Evolutionary conservation across 1,284 basidiomycete species (phyloP).

Genomic region (Ceratobasidium sp.): DNA sequence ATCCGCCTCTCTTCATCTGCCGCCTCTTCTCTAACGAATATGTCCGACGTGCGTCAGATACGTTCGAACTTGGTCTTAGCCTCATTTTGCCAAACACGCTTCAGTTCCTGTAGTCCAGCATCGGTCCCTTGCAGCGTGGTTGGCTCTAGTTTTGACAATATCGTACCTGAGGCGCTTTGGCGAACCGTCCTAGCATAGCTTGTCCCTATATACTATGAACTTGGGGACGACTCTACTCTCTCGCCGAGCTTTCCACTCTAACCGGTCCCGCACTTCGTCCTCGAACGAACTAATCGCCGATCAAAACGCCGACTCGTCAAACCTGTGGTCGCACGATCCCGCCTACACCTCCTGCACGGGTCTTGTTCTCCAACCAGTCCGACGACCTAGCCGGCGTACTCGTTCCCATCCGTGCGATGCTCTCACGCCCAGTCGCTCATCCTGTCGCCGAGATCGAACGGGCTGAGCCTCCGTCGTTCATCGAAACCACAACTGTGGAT

Average conservation of each 20-base stretch:
- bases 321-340: neutral
- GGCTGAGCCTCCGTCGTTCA: constrained; percentile 11
- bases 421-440: constrained; percentile 31
- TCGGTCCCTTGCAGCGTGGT: constrained; percentile 15
- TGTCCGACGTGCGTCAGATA: constrained; percentile 20
- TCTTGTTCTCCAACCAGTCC: constrained; percentile 31
- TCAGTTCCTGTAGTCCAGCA: constrained; percentile 27
- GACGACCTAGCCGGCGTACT: constrained; percentile 30
- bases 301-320: constrained; percentile 15
- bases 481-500: constrained; percentile 17
- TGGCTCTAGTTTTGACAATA: constrained; percentile 20
- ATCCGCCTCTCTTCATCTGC: constrained; percentile 37
- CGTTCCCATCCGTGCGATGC: constrained; percentile 34
- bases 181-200: constrained; percentile 5
- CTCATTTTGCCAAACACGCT: constrained; percentile 30
- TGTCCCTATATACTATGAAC: neutral
- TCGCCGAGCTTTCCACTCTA: neutral
- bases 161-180: constrained; percentile 13
- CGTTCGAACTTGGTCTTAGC: constrained; percentile 37
- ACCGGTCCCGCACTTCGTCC: neutral
- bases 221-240: constrained; percentile 23
- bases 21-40: constrained; percentile 14
- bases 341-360: constrained; percentile 30
- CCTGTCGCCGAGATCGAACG: constrained; percentile 30
- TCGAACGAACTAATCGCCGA: neutral